Percentiles rank a stretch among this genome's conserved stretches.
Evolutionary conservation across 768 basidiomycete species (phyloP).

Genomic region (Tulasnella sp.): DNA sequence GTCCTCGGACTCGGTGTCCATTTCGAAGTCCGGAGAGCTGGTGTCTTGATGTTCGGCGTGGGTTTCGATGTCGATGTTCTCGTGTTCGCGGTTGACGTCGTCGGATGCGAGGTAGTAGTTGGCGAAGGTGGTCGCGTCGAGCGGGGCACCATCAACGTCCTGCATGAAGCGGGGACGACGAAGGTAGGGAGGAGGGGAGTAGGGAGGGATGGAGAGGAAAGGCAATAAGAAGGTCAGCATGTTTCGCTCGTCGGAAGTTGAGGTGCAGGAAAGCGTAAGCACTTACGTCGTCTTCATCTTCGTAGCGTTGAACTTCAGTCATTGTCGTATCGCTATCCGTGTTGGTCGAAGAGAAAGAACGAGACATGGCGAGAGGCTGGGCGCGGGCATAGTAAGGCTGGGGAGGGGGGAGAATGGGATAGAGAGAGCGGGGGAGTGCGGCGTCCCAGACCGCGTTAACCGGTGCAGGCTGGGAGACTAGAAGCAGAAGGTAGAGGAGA

Average conservation of each 20-base stretch:
- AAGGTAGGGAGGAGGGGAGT: no score
- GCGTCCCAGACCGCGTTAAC: neutral
- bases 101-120: no score
- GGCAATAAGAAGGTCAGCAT: neutral
- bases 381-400: neutral
- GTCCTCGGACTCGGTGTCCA: neutral
- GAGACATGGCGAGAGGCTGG: neutral
- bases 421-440: neutral
- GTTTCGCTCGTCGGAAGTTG: neutral
- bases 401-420: neutral
- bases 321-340: neutral
- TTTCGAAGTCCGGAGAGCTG: neutral
- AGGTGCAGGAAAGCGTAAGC: neutral
- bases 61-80: neutral
- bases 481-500: neutral
- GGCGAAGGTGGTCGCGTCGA: no score
- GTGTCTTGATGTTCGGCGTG: neutral
- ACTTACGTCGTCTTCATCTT: neutral
- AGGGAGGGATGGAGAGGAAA: neutral
- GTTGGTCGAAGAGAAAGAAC: neutral
- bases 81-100: no score
- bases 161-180: neutral
- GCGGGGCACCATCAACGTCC: neutral
- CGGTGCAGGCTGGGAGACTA: neutral
- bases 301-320: neutral